Conservation (phyloP, 208 protist genomes). For the Leishmania amazonensis region DNA sequence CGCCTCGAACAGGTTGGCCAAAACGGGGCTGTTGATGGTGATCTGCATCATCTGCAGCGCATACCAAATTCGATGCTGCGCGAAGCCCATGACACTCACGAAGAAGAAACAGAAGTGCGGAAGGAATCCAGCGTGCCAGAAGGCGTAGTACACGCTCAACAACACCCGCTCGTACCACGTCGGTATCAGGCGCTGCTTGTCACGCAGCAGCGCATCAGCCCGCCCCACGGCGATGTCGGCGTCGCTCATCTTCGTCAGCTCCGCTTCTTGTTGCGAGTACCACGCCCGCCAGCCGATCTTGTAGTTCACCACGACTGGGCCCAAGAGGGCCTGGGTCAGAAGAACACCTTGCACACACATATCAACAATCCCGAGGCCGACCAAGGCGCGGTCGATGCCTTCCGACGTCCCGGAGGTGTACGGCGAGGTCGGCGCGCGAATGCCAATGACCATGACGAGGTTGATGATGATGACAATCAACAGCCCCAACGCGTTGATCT, state of each 20-base stretch:
- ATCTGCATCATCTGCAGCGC: constrained; percentile 68
- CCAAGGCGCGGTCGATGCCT: constrained; percentile 28
- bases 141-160: constrained; percentile 29
- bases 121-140: constrained; percentile 34
- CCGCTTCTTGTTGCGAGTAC: constrained; percentile 30
- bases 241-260: constrained; percentile 27
- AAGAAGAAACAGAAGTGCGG: constrained; percentile 49
- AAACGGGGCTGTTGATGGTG: constrained; percentile 37
- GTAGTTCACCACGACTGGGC: constrained; percentile 44
- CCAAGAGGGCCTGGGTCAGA: constrained; percentile 39
- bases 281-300: constrained; percentile 44
- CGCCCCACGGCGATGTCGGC: constrained; percentile 37
- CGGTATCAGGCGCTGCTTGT: constrained; percentile 18
- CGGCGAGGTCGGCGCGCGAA: constrained; percentile 41
- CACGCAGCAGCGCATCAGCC: constrained; percentile 28
- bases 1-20: constrained; percentile 55
- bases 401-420: constrained; percentile 31
- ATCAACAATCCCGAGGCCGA: constrained; percentile 37
- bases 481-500: constrained; percentile 46
- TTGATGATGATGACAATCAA: constrained; percentile 54
- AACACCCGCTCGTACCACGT: constrained; percentile 19
- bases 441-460: constrained; percentile 49
- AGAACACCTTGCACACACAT: constrained; percentile 50
- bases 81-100: constrained; percentile 53
- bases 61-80: constrained; percentile 65